Base-by-base conservation (phyloP, 352 stramenopile genomes). In the Elongisporangium undulatum region DNA sequence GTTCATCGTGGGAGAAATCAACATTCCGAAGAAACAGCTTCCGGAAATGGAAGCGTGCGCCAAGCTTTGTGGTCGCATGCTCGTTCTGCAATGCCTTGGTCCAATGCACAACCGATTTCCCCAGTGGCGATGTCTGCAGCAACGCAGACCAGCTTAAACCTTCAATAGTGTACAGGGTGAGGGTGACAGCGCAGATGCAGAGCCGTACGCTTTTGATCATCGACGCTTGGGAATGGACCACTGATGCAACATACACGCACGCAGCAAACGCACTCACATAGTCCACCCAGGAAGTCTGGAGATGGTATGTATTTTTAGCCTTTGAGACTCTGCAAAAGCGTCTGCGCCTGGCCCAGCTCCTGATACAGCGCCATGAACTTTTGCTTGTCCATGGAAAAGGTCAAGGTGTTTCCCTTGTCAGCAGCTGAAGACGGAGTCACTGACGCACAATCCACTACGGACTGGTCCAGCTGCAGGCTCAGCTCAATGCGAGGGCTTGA, bases 41-140 rank as follows among this genome's bases (percentile, higher is more conserved):
- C 13, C 72, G 69, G 23, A 81, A 52, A 34, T 77, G 72, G 56
- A 81, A 81, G 9, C 72, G 67, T 7, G 72, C 64, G 24, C 72
- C 72, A 45, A 78, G 60, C 56, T 78, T 81, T 17, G 67, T 76
- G 7, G 72, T 81, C 8, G 29, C 29, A 15, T 41, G 29, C 29
- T 41, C 29, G 29, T 15, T 41, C 29, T 41, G 29, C 29, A 41
- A 13, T 41, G 29, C 13, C 9, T 41, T 41, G 29, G 29, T 41
- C 29, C 29, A 41, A 13, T 41, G 29, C 29, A 41, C 29, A 41
- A 41, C 29, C 8, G 29, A 41, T 13, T 41, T 41, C 29, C 29
- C 29, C 1, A 41, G 5, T 13, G 29, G 29, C 29, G 29, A 41
- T 9, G 29, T 15, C 13, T 41, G 29, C 29, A 41, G 13, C 5